Evolutionary conservation across 495 filamentous ascomycete genomes (phyloP).

Genomic region (Daldinia vernicosa): DNA sequence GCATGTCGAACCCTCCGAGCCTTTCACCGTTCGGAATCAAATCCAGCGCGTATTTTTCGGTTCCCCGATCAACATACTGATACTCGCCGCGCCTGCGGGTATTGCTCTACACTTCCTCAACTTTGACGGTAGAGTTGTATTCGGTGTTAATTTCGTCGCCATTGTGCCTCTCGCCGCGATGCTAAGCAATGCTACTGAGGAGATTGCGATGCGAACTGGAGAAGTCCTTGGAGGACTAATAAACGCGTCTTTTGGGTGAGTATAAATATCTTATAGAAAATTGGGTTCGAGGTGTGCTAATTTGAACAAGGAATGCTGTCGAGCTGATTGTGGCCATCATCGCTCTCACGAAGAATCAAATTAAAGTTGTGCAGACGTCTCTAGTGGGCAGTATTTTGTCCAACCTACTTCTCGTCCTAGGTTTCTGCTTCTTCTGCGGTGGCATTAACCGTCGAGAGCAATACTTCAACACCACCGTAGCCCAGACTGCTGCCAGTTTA

Average conservation of each 20-base stretch:
- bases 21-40: slow-evolving; percentile 75
- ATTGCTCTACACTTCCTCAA: slow-evolving; percentile 74
- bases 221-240: slow-evolving; percentile 87
- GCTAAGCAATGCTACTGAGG: slow-evolving; percentile 91
- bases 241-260: slow-evolving; percentile 88
- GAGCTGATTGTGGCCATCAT: slow-evolving; percentile 92
- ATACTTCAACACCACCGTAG: slow-evolving; percentile 92
- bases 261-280: neutral
- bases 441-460: slow-evolving; percentile 83
- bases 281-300: slow-evolving; percentile 22
- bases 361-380: slow-evolving; percentile 91
- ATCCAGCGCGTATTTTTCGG: slow-evolving; percentile 74
- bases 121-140: slow-evolving; percentile 68
- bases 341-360: slow-evolving; percentile 74
- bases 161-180: slow-evolving; percentile 90
- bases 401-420: slow-evolving; percentile 89
- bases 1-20: slow-evolving; percentile 53
- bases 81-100: slow-evolving; percentile 81
- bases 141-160: slow-evolving; percentile 87
- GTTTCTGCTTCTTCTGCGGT: slow-evolving; percentile 93
- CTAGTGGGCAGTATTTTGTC: slow-evolving; percentile 91
- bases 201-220: slow-evolving; percentile 81
- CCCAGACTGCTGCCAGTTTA: slow-evolving; percentile 86
- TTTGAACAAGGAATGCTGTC: slow-evolving; percentile 75
- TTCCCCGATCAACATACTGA: slow-evolving; percentile 84